These are phyloP conservation scores for Nigrograna mackinnonii DNA, from an alignment of 2,329 filamentous ascomycete genomes.

Conservation along the genomic window DNA sequence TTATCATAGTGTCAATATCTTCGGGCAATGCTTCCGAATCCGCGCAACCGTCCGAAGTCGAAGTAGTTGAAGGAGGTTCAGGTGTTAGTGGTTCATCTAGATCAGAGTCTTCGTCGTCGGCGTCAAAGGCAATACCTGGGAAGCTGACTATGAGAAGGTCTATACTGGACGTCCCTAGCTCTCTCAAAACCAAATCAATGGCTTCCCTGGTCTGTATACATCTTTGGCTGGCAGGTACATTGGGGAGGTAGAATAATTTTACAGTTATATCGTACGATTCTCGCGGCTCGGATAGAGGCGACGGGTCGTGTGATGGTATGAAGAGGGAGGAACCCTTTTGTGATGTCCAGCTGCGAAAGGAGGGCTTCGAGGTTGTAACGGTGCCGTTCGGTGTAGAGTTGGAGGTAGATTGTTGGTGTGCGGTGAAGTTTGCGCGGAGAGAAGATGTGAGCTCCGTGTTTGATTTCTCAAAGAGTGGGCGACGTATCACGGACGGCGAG, in stretches of 20 bases:
- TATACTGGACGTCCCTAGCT: slow-evolving; percentile 74
- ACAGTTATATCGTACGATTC: slow-evolving; percentile 91
- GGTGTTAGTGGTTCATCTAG: slow-evolving; percentile 51
- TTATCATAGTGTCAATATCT: slow-evolving; percentile 65
- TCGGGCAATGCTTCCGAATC: slow-evolving; percentile 48
- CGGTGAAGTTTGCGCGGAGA: slow-evolving; percentile 79
- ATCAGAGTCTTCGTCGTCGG: slow-evolving; percentile 80
- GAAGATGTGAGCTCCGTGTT: slow-evolving; percentile 93
- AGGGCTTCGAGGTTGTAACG: slow-evolving; percentile 30
- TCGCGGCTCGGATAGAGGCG: slow-evolving; percentile 77
- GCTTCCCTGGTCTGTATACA: slow-evolving; percentile 76
- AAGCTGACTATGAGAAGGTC: slow-evolving; percentile 93
- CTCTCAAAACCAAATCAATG: slow-evolving; percentile 76
- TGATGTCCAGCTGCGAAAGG: slow-evolving; percentile 69
- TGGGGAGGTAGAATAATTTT: slow-evolving; percentile 90
- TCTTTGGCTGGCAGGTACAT: slow-evolving; percentile 66
- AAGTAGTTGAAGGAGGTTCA: slow-evolving; percentile 4
- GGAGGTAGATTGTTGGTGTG: slow-evolving; percentile 61
- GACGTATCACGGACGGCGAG: slow-evolving; percentile 81
- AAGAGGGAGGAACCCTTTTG: slow-evolving; percentile 59
- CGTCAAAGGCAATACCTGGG: slow-evolving; percentile 90
- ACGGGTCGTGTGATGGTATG: slow-evolving; percentile 73
- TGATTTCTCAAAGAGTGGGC: slow-evolving; percentile 76
- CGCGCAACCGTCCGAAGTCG: slow-evolving; percentile 48
- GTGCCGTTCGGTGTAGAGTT: slow-evolving; percentile 25